Evolutionary conservation across 805 yeast genomes (phyloP).

Genomic region (Maudiozyma barnettii): DNA sequence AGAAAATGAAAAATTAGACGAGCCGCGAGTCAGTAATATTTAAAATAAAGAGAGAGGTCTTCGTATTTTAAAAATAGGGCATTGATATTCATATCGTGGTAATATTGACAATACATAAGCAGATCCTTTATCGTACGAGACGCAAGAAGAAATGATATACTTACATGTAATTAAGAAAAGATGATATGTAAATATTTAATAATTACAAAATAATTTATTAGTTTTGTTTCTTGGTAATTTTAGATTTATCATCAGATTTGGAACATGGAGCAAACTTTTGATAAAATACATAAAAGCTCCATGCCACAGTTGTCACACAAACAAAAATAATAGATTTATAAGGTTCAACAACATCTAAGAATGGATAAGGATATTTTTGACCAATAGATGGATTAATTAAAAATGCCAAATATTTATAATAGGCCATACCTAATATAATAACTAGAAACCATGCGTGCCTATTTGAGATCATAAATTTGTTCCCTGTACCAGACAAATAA

Average conservation of each 20-base stretch:
- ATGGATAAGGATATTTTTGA: slow-evolving; percentile 58
- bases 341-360: slow-evolving; percentile 43
- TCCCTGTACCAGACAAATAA: slow-evolving; percentile 39
- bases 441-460: slow-evolving; percentile 35
- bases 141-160: too few relatives aligned
- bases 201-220: neutral
- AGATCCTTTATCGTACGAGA: too few relatives aligned
- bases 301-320: slow-evolving; percentile 34
- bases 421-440: slow-evolving; percentile 34
- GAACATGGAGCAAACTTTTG: slow-evolving; percentile 24
- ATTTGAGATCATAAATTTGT: slow-evolving; percentile 27
- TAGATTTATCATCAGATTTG: neutral
- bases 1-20: neutral
- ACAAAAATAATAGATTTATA: slow-evolving; percentile 41
- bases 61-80: too few relatives aligned
- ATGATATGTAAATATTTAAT: too few relatives aligned
- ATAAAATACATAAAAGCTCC: slow-evolving; percentile 24
- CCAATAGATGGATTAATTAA: slow-evolving; percentile 39
- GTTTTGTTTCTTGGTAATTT: neutral
- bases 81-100: too few relatives aligned
- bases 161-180: too few relatives aligned
- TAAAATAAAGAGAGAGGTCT: too few relatives aligned
- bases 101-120: too few relatives aligned
- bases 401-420: slow-evolving; percentile 44
- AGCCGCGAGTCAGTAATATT: too few relatives aligned